Evolutionary conservation across 2,329 filamentous ascomycete species (phyloP).

Genomic region (Scedosporium boydii): DNA sequence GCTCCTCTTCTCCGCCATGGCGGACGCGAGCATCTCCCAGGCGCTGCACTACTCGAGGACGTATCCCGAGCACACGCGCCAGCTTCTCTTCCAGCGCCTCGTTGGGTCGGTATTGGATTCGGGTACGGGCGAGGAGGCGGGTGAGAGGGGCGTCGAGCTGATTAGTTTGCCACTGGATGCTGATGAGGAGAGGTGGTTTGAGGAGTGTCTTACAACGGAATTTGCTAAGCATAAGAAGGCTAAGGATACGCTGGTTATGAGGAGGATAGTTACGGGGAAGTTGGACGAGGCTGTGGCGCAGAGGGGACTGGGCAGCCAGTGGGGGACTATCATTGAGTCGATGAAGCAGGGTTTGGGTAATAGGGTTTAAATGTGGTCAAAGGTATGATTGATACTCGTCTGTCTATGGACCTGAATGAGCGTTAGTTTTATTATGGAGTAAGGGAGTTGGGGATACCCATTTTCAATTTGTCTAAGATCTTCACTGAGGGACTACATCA

Average conservation of each 20-base stretch:
- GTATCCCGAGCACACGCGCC: slow-evolving; percentile 51
- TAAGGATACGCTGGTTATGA: slow-evolving; percentile 66
- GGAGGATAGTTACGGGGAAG: slow-evolving; percentile 58
- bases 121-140: slow-evolving; percentile 26
- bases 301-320: slow-evolving; percentile 32
- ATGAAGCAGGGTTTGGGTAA: slow-evolving; percentile 33
- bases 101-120: slow-evolving; percentile 47
- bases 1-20: slow-evolving; percentile 60
- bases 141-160: slow-evolving; percentile 56
- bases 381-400: neutral
- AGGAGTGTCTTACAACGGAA: slow-evolving; percentile 56
- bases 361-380: neutral
- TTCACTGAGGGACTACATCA: neutral
- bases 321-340: slow-evolving; percentile 41
- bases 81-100: slow-evolving; percentile 57
- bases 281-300: slow-evolving; percentile 37
- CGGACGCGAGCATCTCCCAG: slow-evolving; percentile 57
- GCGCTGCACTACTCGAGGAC: slow-evolving; percentile 64
- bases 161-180: slow-evolving; percentile 62
- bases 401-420: neutral
- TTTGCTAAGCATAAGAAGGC: slow-evolving; percentile 56
- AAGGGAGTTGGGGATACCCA: neutral
- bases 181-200: slow-evolving; percentile 66
- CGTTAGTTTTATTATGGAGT: neutral
- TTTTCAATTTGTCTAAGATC: neutral